Conservation (phyloP, 176 grass and related monocot genomes). For the Carex parvula region DNA sequence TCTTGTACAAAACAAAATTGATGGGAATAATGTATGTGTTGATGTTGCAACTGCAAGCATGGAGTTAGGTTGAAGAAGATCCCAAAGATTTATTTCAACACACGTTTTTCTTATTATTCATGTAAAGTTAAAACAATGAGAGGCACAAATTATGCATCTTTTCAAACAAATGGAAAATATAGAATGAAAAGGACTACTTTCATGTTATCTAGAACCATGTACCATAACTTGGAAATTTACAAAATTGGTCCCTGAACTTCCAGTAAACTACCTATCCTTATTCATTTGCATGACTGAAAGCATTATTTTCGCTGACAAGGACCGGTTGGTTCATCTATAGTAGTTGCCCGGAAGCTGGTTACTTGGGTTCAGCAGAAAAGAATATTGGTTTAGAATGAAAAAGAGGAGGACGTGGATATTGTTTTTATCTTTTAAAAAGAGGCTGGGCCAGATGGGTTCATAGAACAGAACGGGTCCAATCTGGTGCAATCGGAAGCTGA, state of each 20-base stretch:
- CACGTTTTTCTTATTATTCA: background rate
- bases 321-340: background rate
- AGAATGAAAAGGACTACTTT: background rate
- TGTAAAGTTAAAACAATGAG: background rate
- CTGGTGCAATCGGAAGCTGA: background rate
- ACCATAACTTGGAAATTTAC: background rate
- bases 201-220: background rate
- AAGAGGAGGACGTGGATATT: background rate
- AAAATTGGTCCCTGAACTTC: background rate
- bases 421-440: background rate
- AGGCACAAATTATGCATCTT: background rate
- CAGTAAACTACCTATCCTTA: background rate
- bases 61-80: background rate
- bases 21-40: background rate
- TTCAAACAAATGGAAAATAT: background rate
- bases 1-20: background rate
- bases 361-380: background rate
- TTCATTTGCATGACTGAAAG: background rate
- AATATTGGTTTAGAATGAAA: background rate
- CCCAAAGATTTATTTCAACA: background rate
- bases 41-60: background rate
- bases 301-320: background rate
- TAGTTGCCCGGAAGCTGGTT: background rate
- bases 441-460: background rate
- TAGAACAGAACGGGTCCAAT: background rate